Evolutionary conservation across 495 filamentous ascomycete genomes (phyloP).

Genomic region (Annulohypoxylon maeteangense): DNA sequence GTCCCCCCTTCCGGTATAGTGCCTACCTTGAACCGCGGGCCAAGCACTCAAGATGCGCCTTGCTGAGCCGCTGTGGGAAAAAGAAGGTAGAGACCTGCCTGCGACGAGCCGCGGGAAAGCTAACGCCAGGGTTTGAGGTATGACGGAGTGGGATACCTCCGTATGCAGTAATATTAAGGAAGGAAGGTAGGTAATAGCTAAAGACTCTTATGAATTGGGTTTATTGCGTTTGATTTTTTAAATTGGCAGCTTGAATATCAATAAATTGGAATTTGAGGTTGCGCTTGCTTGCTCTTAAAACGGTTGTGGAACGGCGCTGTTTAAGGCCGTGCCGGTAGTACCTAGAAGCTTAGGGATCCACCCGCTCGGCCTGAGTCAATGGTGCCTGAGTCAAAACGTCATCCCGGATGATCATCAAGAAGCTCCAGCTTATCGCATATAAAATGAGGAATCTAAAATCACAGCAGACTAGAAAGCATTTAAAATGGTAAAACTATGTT

Average conservation of each 20-base stretch:
- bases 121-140: background rate
- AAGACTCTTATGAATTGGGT: background rate
- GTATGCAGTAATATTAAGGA: background rate
- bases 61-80: background rate
- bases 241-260: background rate
- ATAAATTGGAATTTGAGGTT: background rate
- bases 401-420: background rate
- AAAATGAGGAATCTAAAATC: background rate
- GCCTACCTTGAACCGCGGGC: background rate
- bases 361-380: slow-evolving; percentile 19
- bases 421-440: background rate
- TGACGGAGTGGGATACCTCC: background rate
- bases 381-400: background rate
- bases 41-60: background rate
- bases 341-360: slow-evolving; percentile 7
- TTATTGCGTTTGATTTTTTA: background rate
- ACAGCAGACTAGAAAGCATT: background rate
- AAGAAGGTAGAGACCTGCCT: background rate
- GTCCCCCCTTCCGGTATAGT: background rate
- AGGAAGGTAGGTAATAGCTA: background rate
- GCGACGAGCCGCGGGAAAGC: background rate
- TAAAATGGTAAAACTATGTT: slow-evolving; percentile 25
- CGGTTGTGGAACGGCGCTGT: background rate
- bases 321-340: background rate
- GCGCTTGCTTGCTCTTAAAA: background rate